Evolutionary conservation across 2,329 filamentous ascomycete species (phyloP), one percentile per base, ranked within the genome.

Genomic region (Diaporthe sp.): DNA sequence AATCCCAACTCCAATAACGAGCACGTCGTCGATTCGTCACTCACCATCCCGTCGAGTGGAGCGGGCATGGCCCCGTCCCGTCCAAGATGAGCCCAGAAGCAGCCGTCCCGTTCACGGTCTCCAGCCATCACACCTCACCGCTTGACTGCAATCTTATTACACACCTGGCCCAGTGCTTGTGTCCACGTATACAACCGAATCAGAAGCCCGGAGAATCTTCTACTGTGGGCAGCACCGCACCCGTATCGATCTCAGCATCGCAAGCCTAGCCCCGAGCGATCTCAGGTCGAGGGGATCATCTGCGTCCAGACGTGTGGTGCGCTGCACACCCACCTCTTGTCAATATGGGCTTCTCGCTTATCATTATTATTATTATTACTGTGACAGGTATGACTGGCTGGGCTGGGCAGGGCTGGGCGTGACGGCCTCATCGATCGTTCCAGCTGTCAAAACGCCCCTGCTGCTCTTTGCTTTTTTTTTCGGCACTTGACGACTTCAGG

Each of bases 91-190:
- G 62, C 62, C 62, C 46, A 69, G 65, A 69, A 55, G 65, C 65
- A 7, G 65, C 62, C 31, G 19, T 39, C 46, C 7, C 39, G 19
- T 53, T 37, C 22, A 68, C 46, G 53, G 28, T 68, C 65, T 68
- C 65, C 44, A 68, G 62, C 46, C 65, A 42, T 69, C 34, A 69
- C 22, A 68, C 65, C 65, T 68, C 65, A 69, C 65, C 65, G 65
- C 65, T 42, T 69, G 49, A 69, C 49, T 69, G 65, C 65, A 69
- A 69, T 69, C 65, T 69, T 69, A 69, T 55, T 69, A 69, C 65
- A 55, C 5, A 69, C 34, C 62, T 39, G 31, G 22, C 31, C 31
- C 46, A 53, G 62, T 12, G n/a, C 46, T 7, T 37, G 62, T 46
- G 46, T 28, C 15, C 22, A 39, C 65, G 65, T 39, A 53, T 49